These are phyloP conservation scores for Xylaria sp. DNA, from an alignment of 2,329 filamentous ascomycete species.

Conservation along the genomic window DNA sequence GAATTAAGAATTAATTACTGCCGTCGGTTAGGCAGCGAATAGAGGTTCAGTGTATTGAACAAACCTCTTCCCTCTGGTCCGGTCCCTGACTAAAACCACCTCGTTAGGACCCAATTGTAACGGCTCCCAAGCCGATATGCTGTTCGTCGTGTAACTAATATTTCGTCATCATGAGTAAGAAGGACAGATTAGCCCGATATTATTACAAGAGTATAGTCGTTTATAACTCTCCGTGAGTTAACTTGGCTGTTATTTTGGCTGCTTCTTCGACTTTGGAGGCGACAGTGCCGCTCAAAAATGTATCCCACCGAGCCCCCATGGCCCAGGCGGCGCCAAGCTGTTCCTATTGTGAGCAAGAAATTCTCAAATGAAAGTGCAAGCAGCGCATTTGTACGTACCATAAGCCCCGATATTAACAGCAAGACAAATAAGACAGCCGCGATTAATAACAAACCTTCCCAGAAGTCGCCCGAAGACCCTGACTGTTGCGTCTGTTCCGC, in stretches of 20 bases:
- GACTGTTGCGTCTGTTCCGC: constrained; percentile 56
- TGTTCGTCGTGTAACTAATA: constrained; percentile 32
- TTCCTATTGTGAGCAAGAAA: constrained; percentile 33
- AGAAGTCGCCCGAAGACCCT: constrained; percentile 59
- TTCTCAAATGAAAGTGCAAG: not conserved
- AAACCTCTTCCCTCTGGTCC: constrained; percentile 27
- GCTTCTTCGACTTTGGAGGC: constrained; percentile 55
- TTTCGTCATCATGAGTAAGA: constrained; percentile 38
- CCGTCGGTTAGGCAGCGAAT: constrained; percentile 20
- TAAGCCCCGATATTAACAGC: constrained; percentile 75
- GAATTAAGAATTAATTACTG: constrained; percentile 38
- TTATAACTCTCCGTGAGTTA: constrained; percentile 49
- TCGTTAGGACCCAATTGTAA: constrained; percentile 28
- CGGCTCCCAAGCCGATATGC: constrained; percentile 27
- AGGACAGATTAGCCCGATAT: constrained; percentile 12
- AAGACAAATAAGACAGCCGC: constrained; percentile 75
- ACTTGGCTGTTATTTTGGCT: constrained; percentile 39
- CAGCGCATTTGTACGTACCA: constrained; percentile 70
- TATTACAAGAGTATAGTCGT: constrained; percentile 24
- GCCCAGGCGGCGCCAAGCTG: constrained; percentile 83
- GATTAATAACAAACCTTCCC: constrained; percentile 74
- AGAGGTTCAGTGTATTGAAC: constrained; percentile 18
- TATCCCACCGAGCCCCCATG: constrained; percentile 84
- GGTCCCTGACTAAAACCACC: constrained; percentile 19
- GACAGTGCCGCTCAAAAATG: constrained; percentile 61